These are phyloP conservation scores for Pseudopyrenochaeta lycopersici DNA, from an alignment of 2,329 filamentous ascomycete genomes.

Conservation along the genomic window DNA sequence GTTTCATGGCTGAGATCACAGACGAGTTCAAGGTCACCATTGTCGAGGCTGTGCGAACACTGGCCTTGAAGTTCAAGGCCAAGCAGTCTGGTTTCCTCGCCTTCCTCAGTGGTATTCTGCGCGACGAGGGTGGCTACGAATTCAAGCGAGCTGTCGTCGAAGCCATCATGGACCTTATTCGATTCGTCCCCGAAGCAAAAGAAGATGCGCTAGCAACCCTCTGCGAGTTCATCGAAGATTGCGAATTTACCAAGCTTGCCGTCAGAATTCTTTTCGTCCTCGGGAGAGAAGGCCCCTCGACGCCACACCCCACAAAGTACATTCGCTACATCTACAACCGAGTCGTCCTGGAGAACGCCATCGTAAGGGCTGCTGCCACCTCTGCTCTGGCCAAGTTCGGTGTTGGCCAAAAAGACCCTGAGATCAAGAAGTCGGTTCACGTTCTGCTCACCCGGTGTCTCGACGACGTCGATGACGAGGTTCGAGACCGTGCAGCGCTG, in stretches of 20 bases:
- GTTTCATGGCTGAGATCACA: slow-evolving; percentile 98
- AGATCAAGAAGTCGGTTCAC: slow-evolving; percentile 94
- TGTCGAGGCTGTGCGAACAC: slow-evolving; percentile 94
- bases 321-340: slow-evolving; percentile 99
- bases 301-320: slow-evolving; percentile 95
- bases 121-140: slow-evolving; percentile 96
- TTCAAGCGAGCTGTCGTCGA: slow-evolving; percentile 98
- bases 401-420: slow-evolving; percentile 90
- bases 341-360: slow-evolving; percentile 95
- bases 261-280: slow-evolving; percentile 94
- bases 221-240: slow-evolving; percentile 99
- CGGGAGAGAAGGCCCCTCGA: slow-evolving; percentile 93
- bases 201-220: slow-evolving; percentile 89
- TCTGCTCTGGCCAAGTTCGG: slow-evolving; percentile 97
- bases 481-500: slow-evolving; percentile 91
- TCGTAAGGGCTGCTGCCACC: slow-evolving; percentile 92
- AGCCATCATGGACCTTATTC: slow-evolving; percentile 99
- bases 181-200: slow-evolving; percentile 91
- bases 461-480: slow-evolving; percentile 97
- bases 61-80: slow-evolving; percentile 96
- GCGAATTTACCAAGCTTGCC: slow-evolving; percentile 97
- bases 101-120: slow-evolving; percentile 95
- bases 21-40: slow-evolving; percentile 99
- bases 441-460: slow-evolving; percentile 92
- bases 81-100: slow-evolving; percentile 98